Conservation (phyloP, 2,329 filamentous ascomycete species). For the Cadophora gregata region DNA sequence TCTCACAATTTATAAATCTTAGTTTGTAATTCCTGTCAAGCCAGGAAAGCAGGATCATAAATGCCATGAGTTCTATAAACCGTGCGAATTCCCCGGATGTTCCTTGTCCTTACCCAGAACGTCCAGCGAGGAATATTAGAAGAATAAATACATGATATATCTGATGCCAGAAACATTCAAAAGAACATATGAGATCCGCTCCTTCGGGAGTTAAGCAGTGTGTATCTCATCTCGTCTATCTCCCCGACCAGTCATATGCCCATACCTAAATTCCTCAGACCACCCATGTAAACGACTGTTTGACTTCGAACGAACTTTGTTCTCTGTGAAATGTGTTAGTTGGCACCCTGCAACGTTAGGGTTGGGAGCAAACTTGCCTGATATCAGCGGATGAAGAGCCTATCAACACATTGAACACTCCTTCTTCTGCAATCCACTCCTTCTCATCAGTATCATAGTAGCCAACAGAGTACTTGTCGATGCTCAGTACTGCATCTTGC, state of each 20-base stretch:
- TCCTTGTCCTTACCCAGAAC: neutral
- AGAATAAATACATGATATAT: constrained; percentile 24
- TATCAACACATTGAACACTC: constrained; percentile 64
- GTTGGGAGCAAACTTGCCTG: constrained; percentile 52
- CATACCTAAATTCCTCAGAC: constrained; percentile 26
- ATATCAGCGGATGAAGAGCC: constrained; percentile 69
- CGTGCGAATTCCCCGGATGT: neutral
- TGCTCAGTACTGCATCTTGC: constrained; percentile 47
- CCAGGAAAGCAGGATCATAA: neutral
- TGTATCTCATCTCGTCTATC: constrained; percentile 5
- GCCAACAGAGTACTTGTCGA: constrained; percentile 56
- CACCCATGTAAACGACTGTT: constrained; percentile 70
- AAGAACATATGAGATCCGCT: constrained; percentile 3
- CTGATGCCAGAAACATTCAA: constrained; percentile 16
- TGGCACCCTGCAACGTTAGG: neutral
- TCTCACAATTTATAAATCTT: neutral
- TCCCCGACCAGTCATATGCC: neutral
- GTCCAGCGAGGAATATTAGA: constrained; percentile 14
- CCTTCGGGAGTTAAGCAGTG: neutral
- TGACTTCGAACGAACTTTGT: constrained; percentile 60
- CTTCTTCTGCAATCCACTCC: constrained; percentile 71
- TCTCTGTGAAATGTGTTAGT: constrained; percentile 47
- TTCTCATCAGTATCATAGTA: constrained; percentile 67
- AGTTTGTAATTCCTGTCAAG: neutral
- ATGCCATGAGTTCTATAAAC: constrained; percentile 15